phyloP scores from a whole-genome alignment of 805 yeast species.

The Metschnikowia continentalis region DNA sequence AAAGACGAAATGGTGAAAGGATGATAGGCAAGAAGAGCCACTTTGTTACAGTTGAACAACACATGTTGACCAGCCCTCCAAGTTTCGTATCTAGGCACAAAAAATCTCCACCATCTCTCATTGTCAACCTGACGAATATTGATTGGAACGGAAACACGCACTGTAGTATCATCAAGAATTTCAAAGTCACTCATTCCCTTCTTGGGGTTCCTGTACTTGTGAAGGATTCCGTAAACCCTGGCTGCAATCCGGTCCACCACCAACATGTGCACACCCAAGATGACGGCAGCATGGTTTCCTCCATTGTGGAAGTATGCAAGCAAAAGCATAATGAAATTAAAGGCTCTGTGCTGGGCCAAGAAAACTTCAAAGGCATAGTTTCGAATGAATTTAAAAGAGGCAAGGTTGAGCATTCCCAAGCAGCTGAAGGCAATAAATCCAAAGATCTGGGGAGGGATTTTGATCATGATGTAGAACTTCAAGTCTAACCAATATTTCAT shows the following conservation, averaged over 20 bases:
- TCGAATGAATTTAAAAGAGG: slow-evolving; percentile 33
- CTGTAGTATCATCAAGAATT: slow-evolving; percentile 38
- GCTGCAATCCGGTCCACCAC: slow-evolving; percentile 38
- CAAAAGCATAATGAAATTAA: slow-evolving; percentile 40
- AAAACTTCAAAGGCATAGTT: slow-evolving; percentile 41
- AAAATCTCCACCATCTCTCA: slow-evolving; percentile 24
- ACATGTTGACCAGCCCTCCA: slow-evolving; percentile 51
- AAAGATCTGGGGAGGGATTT: slow-evolving; percentile 48
- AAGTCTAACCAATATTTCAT: slow-evolving; percentile 39
- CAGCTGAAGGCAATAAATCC: slow-evolving; percentile 43
- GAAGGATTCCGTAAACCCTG: slow-evolving; percentile 28
- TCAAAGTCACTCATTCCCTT: slow-evolving; percentile 37
- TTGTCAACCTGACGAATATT: slow-evolving; percentile 15
- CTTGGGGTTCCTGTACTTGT: slow-evolving; percentile 33
- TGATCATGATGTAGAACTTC: slow-evolving; percentile 35
- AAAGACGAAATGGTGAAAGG: slow-evolving; percentile 46
- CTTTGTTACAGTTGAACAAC: slow-evolving; percentile 36
- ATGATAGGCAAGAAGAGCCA: slow-evolving; percentile 38
- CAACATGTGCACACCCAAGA: slow-evolving; percentile 40
- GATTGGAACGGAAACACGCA: slow-evolving; percentile 37
- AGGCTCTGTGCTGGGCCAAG: slow-evolving; percentile 40
- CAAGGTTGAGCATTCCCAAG: slow-evolving; percentile 34
- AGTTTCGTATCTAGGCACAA: slow-evolving; percentile 34
- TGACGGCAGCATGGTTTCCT: slow-evolving; percentile 28
- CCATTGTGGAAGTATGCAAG: slow-evolving; percentile 40